These are phyloP conservation scores for Daldinia sp. DNA, from an alignment of 2,329 filamentous ascomycete species.

Conservation along the genomic window DNA sequence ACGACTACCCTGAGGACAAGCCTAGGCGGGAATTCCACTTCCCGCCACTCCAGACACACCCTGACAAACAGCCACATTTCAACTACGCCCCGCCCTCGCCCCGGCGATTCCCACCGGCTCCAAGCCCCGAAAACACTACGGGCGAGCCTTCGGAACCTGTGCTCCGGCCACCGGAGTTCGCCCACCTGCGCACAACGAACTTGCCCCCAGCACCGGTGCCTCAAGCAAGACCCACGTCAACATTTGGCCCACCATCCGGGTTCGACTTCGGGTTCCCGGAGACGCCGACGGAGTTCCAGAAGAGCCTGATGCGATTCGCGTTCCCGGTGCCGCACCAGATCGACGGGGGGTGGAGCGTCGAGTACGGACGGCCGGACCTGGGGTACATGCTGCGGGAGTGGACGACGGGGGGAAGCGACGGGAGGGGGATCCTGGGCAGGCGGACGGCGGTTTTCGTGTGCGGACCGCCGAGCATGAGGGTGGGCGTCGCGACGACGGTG, in stretches of 20 bases:
- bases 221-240: slow-evolving; percentile 58
- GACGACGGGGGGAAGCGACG: slow-evolving; percentile 73
- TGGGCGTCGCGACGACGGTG: slow-evolving; percentile 86
- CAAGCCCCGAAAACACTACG: slow-evolving; percentile 30
- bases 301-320: slow-evolving; percentile 88
- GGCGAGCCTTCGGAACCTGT: slow-evolving; percentile 21
- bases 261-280: slow-evolving; percentile 84
- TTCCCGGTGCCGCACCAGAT: slow-evolving; percentile 75
- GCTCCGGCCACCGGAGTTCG: background rate
- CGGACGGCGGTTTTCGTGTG: slow-evolving; percentile 92
- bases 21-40: slow-evolving; percentile 64
- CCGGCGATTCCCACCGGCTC: slow-evolving; percentile 43
- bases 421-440: slow-evolving; percentile 75
- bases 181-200: slow-evolving; percentile 16
- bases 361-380: slow-evolving; percentile 90
- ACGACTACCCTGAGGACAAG: slow-evolving; percentile 47
- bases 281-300: slow-evolving; percentile 87
- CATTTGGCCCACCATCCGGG: slow-evolving; percentile 67
- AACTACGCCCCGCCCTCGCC: slow-evolving; percentile 64
- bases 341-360: slow-evolving; percentile 85
- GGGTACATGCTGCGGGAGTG: slow-evolving; percentile 86
- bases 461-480: slow-evolving; percentile 85
- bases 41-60: slow-evolving; percentile 58
- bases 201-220: slow-evolving; percentile 37
- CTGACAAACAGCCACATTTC: slow-evolving; percentile 62